Base-by-base conservation (phyloP, 1,284 basidiomycete species). In the Apiotrichum laibachii region DNA sequence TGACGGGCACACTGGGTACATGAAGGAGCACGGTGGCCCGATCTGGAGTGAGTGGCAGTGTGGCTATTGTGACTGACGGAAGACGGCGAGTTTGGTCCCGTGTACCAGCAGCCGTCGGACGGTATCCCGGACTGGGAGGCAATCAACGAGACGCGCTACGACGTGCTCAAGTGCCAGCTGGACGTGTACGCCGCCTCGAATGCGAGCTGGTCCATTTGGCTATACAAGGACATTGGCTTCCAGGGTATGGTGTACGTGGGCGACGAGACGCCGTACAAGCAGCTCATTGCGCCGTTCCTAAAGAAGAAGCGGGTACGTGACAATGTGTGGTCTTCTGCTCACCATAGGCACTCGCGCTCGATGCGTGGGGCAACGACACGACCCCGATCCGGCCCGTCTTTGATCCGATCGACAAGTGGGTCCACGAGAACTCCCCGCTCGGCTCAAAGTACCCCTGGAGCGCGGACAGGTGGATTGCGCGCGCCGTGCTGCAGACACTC, bases 161-260 rank as follows among this genome's bases (percentile, higher is more conserved):
- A 74, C 40, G 86, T 89, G 8, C 81, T 90, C 52, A 82, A 84
- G 57, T 86, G 88, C 67, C 89, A 91, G 75, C 79, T 91, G n/a
- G 79, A 80, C 19, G 84, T 89, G 45, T 90, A 90, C 73, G 83
- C 85, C 65, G 85, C 83, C 21, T 6, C 26, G 19, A 22, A 45
- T 49, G 53, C 73, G n/a, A 86, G 84, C 67, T 90, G 88, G 88
- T 86, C 86, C 0, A 90, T 91, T 72, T 90, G 89, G 89, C 75
- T 89, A 18, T 91, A 89, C 81, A 91, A 90, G 68, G 77, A 90
- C 72, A 88, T 90, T 59, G 88, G 89, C 2, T 90, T 88, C 80
- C 88, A 90, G 72, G 79, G 89, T 44, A 89, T 91, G 87, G 65
- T 88, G 26, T 83, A 88, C 68, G 82, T 86, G 60, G 83, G 84